Evolutionary conservation across 1,139 yeast species (phyloP), one percentile per base, ranked within the genome.

Genomic region (Zygosaccharomyces pseudobailii): DNA sequence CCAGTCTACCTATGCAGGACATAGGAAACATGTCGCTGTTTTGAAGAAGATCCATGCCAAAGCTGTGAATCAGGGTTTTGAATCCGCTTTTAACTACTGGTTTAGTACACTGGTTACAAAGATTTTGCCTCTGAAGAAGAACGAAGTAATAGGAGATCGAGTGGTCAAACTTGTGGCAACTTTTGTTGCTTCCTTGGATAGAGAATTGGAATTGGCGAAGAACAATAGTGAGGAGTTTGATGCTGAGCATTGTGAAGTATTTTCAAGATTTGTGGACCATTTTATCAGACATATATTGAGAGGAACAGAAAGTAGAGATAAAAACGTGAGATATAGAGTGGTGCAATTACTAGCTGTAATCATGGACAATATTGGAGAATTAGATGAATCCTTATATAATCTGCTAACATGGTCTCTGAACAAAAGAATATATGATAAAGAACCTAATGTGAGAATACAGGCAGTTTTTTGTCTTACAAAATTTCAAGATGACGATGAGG

Each of bases 391-490:
- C 25, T 67, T 87, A 21, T 86, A 83, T 57, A 80, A 82, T 46
- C 74, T 79, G 3, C 68, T 92, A 42, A 74, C 79, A 54, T 76
- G 78, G 59, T 79, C 83, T 5, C 71, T 90, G 42, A 73, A 76
- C 42, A 76, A 78, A 47, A 73, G 97, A 48, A 65, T 88, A 2
- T 75, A 76, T 55, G 98, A 94, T 63, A 85, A 80, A 62, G 98
- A 92, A 56, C 73, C 88, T 6, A 70, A 73, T 13, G 88, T 94
- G 3, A 73, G 98, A 55, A 75, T 84, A 19, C 94, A 87, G 62
- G 95, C 97, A 0, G 82, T 88, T 0, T 76, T 86, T 32, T 88
- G 95, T 8, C 68, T 90, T 42, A 79, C 96, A 1, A 73, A 89
- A 52, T 83, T 92, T 56, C 97, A 90, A 65, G 79, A 76, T 28